These are phyloP conservation scores for Psophocarpus tetragonolobus DNA, from an alignment of 306 rosid genomes.

Conservation along the genomic window DNA sequence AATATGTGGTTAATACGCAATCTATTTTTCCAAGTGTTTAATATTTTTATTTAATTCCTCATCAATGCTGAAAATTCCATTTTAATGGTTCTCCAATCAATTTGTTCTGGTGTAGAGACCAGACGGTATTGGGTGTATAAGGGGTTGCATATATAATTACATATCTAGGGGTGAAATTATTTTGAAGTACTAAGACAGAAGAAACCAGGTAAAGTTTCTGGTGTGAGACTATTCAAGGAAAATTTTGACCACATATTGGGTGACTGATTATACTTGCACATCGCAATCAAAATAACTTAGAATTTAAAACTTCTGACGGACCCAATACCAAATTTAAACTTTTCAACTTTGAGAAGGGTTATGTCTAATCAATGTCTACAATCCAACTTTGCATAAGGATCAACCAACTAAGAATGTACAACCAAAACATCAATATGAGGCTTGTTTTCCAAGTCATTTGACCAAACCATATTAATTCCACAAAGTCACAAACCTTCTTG, in stretches of 20 bases:
- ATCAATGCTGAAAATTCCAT: background rate
- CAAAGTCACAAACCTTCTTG: slow-evolving; percentile 73
- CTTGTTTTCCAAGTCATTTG: slow-evolving; percentile 20
- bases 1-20: slow-evolving; percentile 4
- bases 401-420: background rate
- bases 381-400: slow-evolving; percentile 4
- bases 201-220: no score
- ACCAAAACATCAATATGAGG: slow-evolving; percentile 22
- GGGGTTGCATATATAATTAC: background rate
- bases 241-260: background rate
- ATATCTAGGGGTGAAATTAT: background rate
- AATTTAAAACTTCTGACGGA: slow-evolving; percentile 19
- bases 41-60: slow-evolving; percentile 7
- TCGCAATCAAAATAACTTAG: slow-evolving; percentile 11
- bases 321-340: slow-evolving; percentile 3
- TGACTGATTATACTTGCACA: background rate
- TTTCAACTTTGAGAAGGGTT: background rate
- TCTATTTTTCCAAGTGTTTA: background rate
- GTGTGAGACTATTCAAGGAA: no score
- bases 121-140: background rate
- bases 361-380: background rate
- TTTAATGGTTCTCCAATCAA: slow-evolving; percentile 6
- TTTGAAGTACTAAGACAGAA: background rate
- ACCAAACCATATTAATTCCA: slow-evolving; percentile 30
- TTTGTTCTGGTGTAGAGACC: background rate